These are phyloP conservation scores for Fistulifera pelliculosa DNA, from an alignment of 108 stramenopile genomes.

Conservation along the genomic window DNA sequence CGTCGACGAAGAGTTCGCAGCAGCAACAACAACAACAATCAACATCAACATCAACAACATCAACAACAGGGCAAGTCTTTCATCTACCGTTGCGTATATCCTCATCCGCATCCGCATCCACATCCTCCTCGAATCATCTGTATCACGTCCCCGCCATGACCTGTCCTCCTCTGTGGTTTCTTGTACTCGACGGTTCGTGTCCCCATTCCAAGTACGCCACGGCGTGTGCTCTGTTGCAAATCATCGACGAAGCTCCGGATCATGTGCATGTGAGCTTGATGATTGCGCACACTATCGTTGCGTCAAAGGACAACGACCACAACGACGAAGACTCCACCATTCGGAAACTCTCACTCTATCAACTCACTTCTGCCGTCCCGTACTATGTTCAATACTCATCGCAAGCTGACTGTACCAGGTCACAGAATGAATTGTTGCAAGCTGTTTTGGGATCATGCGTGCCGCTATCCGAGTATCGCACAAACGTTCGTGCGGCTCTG, in stretches of 20 bases:
- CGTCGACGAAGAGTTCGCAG: no score
- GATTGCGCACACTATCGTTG: not conserved
- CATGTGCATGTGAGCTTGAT: constrained; percentile 37
- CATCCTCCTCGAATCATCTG: constrained; percentile 2
- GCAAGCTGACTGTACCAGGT: not conserved
- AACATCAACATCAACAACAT: no score
- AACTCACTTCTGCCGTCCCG: constrained; percentile 6
- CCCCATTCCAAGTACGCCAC: not conserved
- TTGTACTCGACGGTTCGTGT: constrained; percentile 37
- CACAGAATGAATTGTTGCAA: not conserved
- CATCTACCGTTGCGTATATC: constrained; percentile 1
- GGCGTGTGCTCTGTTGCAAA: constrained; percentile 1
- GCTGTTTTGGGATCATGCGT: not conserved
- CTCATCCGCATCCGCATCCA: no score
- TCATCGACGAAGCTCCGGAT: constrained; percentile 28
- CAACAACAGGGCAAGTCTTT: constrained; percentile 1
- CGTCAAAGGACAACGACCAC: no score
- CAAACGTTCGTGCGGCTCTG: constrained; percentile 28
- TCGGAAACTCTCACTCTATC: constrained; percentile 1
- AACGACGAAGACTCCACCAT: not conserved
- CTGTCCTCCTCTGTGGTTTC: constrained; percentile 51
- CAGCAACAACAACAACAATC: constrained; percentile 10
- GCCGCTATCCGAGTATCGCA: constrained; percentile 1
- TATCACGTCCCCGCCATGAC: constrained; percentile 24
- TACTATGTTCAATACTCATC: constrained; percentile 3